Evolutionary conservation across 2,329 filamentous ascomycete species (phyloP).

Genomic region (Scytalidium sp.): DNA sequence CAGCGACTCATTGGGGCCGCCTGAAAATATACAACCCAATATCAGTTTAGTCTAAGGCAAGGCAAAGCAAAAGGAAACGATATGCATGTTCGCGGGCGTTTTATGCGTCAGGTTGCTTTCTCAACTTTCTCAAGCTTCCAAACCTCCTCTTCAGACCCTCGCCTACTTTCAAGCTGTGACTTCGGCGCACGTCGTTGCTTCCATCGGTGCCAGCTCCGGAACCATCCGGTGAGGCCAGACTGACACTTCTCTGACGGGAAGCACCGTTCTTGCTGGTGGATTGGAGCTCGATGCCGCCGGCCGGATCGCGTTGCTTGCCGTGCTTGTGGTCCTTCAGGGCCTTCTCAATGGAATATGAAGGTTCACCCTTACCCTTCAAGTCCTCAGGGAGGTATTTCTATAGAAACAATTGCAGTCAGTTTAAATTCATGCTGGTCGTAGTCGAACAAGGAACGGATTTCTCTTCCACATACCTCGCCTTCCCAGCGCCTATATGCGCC

Average conservation of each 20-base stretch:
- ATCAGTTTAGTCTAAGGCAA: too few species aligned
- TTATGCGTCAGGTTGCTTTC: conserved; percentile 19
- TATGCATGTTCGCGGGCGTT: too few species aligned
- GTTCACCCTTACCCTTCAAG: conserved; percentile 80
- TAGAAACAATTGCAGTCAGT: too few species aligned
- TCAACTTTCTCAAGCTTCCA: conserved; percentile 49
- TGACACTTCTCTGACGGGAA: conserved; percentile 43
- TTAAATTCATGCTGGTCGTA: too few species aligned
- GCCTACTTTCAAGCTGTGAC: conserved; percentile 34
- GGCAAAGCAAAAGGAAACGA: too few species aligned
- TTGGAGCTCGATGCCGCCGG: conserved; percentile 44
- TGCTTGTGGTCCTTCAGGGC: conserved; percentile 59
- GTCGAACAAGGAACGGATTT: neutral
- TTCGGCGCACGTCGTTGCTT: conserved; percentile 16
- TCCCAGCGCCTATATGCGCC: conserved; percentile 78
- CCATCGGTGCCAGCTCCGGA: neutral
- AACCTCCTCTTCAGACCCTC: conserved; percentile 53
- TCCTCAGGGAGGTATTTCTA: conserved; percentile 72
- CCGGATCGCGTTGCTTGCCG: conserved; percentile 21
- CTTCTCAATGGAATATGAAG: conserved; percentile 68
- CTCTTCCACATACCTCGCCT: conserved; percentile 64
- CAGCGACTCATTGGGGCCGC: too few species aligned
- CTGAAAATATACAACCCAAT: too few species aligned
- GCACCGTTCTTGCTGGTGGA: conserved; percentile 21
- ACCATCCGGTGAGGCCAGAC: conserved; percentile 26